A percentile compares a stretch with the other conserved stretches of the same genome.
Evolutionary conservation across 2,329 filamentous ascomycete species (phyloP).

Genomic region (Fusarium duplospermum): DNA sequence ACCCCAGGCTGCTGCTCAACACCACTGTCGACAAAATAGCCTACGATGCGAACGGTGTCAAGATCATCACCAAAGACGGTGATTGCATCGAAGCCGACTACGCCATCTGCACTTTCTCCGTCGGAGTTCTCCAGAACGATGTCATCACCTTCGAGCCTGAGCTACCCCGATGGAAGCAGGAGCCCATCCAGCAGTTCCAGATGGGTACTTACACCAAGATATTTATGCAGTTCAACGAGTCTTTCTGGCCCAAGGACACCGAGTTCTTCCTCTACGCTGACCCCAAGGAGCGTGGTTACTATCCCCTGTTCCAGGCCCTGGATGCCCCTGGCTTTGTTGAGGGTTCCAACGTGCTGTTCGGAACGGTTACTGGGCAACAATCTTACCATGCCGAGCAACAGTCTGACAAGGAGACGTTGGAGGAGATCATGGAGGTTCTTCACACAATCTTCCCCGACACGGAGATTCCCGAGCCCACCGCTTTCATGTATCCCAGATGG

Average conservation of each 20-base stretch:
- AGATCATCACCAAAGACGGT: conserved; percentile 63
- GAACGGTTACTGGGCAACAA: conserved; percentile 53
- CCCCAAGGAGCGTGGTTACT: conserved; percentile 55
- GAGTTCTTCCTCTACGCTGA: conserved; percentile 61
- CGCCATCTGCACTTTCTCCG: conserved; percentile 74
- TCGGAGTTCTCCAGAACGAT: conserved; percentile 75
- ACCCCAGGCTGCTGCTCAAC: conserved; percentile 67
- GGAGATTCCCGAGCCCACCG: conserved; percentile 67
- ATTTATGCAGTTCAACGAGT: conserved; percentile 75
- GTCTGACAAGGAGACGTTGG: conserved; percentile 69
- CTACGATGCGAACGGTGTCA: conserved; percentile 65
- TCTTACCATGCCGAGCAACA: conserved; percentile 66
- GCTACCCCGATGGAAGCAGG: conserved; percentile 73
- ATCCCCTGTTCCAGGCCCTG: conserved; percentile 73
- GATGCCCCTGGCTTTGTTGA: conserved; percentile 67
- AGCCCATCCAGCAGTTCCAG: conserved; percentile 71
- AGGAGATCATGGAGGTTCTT: conserved; percentile 68
- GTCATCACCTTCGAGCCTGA: conserved; percentile 67
- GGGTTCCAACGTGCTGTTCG: conserved; percentile 74
- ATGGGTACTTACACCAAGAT: conserved; percentile 82
- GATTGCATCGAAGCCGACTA: conserved; percentile 69
- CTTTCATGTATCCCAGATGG: conserved; percentile 66
- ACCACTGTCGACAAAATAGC: conserved; percentile 66
- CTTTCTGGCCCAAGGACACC: conserved; percentile 68
- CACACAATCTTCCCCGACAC: conserved; percentile 70